Evolutionary conservation across 139 green algal species (phyloP).

Genomic region (Picocystis salinarum): DNA sequence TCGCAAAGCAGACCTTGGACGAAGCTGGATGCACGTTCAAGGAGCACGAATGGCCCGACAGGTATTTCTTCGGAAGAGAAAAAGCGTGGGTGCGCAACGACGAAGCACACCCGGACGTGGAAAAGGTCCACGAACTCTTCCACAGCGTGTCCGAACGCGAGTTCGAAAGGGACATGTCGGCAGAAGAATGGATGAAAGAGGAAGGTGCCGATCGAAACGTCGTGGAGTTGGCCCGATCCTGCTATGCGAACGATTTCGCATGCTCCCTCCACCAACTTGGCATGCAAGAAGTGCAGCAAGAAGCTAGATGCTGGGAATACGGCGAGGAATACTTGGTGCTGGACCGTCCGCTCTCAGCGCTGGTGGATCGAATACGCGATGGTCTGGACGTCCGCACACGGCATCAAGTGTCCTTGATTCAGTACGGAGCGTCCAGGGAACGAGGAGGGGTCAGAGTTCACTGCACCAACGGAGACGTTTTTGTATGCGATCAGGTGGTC

Average conservation of each 20-base stretch:
- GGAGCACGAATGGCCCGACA: conserved; percentile 4
- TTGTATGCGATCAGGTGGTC: too few relatives aligned
- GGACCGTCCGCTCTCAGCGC: not conserved
- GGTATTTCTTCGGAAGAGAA: not conserved
- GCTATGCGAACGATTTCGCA: conserved; percentile 2
- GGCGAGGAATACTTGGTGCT: conserved; percentile 2
- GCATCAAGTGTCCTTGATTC: too few relatives aligned
- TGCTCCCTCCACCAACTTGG: not conserved
- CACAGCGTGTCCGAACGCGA: not conserved
- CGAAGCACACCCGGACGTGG: not conserved
- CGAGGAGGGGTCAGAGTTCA: too few relatives aligned
- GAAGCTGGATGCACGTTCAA: not conserved
- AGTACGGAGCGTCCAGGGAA: too few relatives aligned
- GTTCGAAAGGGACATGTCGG: not conserved
- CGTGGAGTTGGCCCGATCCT: not conserved
- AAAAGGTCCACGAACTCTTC: conserved; percentile 3
- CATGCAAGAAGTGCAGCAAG: not conserved
- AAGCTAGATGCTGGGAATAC: not conserved
- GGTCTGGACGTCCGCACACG: too few relatives aligned
- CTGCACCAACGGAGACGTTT: too few relatives aligned
- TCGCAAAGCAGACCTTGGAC: not conserved
- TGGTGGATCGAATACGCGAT: too few relatives aligned
- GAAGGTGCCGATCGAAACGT: not conserved
- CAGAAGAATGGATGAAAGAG: not conserved
- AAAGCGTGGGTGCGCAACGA: not conserved